Base-by-base conservation (phyloP, 768 basidiomycete genomes). In the Collybiopsis luxurians region DNA sequence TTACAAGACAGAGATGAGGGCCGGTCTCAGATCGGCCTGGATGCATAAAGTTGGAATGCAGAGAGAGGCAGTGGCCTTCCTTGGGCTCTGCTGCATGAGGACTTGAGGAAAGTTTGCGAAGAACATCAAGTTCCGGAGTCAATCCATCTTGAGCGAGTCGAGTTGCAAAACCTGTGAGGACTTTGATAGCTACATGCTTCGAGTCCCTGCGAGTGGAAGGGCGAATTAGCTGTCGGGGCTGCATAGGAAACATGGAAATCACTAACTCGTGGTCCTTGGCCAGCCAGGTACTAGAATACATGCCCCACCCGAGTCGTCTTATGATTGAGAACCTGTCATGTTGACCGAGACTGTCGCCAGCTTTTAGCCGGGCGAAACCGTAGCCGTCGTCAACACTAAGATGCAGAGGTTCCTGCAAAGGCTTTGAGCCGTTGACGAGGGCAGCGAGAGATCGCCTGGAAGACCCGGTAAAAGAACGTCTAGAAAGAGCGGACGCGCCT, bases 251-350 rank as follows among this genome's bases (percentile, higher is more conserved):
- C 4, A 27, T 23, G 31, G 11, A 44, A 30, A n/a, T n/a, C 46
- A 60, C 64, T 6, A 56, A 67, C 69, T 56, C 45, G 45, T 55
- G 34, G 58, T 72, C 67, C 24, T 50, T 59, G 17, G 67, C 68
- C 30, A 71, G 59, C 69, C 71, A 73, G 21, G 60, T 61, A 53
- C 67, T 72, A 2, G 69, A 67, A 28, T 62, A 57, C 66, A 64
- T 66, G 12, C 71, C 70, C 68, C 67, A 72, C 12, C 69, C 70
- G 5, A 73, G 66, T 56, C 72, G 72, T 11, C 64, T 59, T 3
- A 60, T 31, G 51, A 71, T 53, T 11, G 45, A 61, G 58, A 66
- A 74, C 15, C 63, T 61, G 13, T 65, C 50, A 51, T 65, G 62
- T 39, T 59, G 63, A 26, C 71, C 71, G 28, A 72, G 40, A 1